These are phyloP conservation scores for Eutrema salsugineum DNA, from an alignment of 441 rosid genomes.

Conservation along the genomic window DNA sequence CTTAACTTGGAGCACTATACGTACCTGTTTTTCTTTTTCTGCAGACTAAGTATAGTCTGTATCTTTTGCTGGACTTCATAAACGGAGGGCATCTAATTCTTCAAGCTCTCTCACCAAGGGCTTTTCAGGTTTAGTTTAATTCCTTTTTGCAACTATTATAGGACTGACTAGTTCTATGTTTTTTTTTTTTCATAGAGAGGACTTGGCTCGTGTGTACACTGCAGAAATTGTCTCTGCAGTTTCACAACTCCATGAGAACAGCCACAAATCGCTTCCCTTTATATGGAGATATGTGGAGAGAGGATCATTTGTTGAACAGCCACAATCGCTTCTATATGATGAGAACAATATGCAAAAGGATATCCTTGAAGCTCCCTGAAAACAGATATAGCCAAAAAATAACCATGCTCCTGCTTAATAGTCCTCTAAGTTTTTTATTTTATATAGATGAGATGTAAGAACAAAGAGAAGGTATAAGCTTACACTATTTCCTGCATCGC, in stretches of 20 bases:
- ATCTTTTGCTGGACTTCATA: conserved; percentile 86
- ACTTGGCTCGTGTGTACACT: conserved; percentile 83
- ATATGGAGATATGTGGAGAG: too few relatives aligned
- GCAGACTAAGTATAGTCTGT: conserved; percentile 90
- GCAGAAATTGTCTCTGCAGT: conserved; percentile 95
- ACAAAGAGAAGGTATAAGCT: too few relatives aligned
- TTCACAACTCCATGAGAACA: conserved; percentile 87
- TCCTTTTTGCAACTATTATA: background rate
- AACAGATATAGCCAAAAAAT: too few relatives aligned
- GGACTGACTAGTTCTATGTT: conserved; percentile 16
- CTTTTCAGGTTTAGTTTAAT: conserved; percentile 69
- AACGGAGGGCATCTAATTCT: conserved; percentile 98
- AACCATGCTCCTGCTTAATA: too few relatives aligned
- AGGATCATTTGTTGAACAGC: too few relatives aligned
- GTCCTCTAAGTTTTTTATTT: too few relatives aligned
- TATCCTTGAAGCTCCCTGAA: too few relatives aligned
- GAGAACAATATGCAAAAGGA: too few relatives aligned
- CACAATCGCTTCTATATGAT: too few relatives aligned
- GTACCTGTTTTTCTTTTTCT: background rate
- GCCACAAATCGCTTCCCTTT: too few relatives aligned
- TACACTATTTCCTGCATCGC: too few relatives aligned
- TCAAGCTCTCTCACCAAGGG: conserved; percentile 94
- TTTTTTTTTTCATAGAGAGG: conserved; percentile 59
- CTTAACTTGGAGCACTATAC: background rate
- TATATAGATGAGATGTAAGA: too few relatives aligned